Evolutionary conservation across 2,329 filamentous ascomycete species (phyloP).

Genomic region (Talaromyces sp.): DNA sequence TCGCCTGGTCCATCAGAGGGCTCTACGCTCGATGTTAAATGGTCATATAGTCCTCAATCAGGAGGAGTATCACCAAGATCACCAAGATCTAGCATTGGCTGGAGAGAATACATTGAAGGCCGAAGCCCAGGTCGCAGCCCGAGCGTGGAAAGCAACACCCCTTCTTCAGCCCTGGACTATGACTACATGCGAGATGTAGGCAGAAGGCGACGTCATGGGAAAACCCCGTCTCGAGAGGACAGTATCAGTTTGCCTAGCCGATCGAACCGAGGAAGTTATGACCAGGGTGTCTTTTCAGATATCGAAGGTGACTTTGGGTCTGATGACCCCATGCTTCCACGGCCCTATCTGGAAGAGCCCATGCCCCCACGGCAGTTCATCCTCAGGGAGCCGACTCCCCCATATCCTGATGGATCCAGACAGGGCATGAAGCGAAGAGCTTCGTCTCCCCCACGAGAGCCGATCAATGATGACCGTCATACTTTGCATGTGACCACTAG

Average conservation of each 20-base stretch:
- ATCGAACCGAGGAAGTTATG: conserved; percentile 65
- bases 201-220: conserved; percentile 53
- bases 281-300: conserved; percentile 59
- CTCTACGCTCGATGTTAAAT: conserved; percentile 39
- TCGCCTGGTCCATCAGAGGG: conserved; percentile 37
- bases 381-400: conserved; percentile 43
- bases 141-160: conserved; percentile 46
- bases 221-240: conserved; percentile 54
- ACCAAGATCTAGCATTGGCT: conserved; percentile 42
- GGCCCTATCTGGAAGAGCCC: conserved; percentile 34
- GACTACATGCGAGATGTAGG: conserved; percentile 40
- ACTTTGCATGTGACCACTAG: conserved; percentile 39
- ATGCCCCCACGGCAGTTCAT: conserved; percentile 39
- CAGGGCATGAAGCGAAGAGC: conserved; percentile 66
- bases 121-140: conserved; percentile 35
- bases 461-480: conserved; percentile 38
- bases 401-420: conserved; percentile 44
- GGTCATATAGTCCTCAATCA: conserved; percentile 44
- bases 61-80: conserved; percentile 46
- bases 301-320: conserved; percentile 46
- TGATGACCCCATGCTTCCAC: conserved; percentile 40
- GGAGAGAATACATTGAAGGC: conserved; percentile 47
- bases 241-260: conserved; percentile 52
- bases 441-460: conserved; percentile 64
- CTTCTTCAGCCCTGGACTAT: conserved; percentile 43